phyloP scores from a whole-genome alignment of 768 basidiomycete genomes.

The Lentinula lateritia region DNA sequence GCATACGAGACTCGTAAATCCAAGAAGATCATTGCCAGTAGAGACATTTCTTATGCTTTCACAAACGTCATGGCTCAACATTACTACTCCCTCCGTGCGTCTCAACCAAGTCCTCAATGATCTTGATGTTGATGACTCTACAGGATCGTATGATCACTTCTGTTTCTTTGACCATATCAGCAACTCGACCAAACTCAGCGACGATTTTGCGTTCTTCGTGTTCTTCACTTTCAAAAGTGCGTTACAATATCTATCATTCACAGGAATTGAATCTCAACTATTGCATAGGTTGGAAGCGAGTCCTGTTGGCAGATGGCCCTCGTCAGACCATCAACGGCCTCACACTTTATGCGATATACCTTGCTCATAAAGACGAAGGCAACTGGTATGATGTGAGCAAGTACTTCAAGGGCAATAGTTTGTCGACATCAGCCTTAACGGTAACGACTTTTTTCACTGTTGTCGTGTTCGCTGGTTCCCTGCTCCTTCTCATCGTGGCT shows the following conservation, averaged over 20 bases:
- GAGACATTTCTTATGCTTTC: constrained; percentile 97
- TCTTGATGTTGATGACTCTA: neutral
- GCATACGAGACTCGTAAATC: constrained; percentile 90
- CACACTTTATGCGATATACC: constrained; percentile 89
- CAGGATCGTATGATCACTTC: constrained; percentile 94
- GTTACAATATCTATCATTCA: constrained; percentile 18
- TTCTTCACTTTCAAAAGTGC: constrained; percentile 99
- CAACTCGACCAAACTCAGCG: constrained; percentile 91
- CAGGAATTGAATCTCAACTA: neutral
- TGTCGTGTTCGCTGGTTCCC: constrained; percentile 77
- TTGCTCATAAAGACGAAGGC: constrained; percentile 44
- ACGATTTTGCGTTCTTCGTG: constrained; percentile 98
- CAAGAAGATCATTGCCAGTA: constrained; percentile 89
- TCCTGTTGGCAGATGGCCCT: constrained; percentile 89
- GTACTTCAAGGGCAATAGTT: constrained; percentile 73
- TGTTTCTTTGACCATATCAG: constrained; percentile 98
- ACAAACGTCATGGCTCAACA: constrained; percentile 97
- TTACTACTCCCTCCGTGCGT: constrained; percentile 91
- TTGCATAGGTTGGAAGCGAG: constrained; percentile 35
- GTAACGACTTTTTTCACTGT: constrained; percentile 90
- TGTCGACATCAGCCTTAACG: constrained; percentile 79
- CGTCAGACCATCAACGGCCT: constrained; percentile 97
- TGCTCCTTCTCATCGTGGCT: constrained; percentile 77
- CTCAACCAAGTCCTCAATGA: neutral
- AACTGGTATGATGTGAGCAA: constrained; percentile 67